These are phyloP conservation scores for Hortaea werneckii DNA, from an alignment of 2,329 filamentous ascomycete genomes.

Conservation along the genomic window DNA sequence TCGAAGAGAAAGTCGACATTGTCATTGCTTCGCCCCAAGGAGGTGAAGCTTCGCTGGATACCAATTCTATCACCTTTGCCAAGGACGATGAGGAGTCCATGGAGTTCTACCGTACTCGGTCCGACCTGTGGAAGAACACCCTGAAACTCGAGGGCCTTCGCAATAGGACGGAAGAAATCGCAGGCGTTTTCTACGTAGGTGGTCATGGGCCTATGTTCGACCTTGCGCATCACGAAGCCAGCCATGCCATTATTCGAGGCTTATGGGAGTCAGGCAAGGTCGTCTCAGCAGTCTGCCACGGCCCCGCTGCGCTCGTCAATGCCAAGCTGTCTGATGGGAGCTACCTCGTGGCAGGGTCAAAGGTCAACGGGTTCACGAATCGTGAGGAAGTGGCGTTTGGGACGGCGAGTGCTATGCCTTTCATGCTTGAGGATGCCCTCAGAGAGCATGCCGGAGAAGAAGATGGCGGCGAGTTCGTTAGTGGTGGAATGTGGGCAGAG, in stretches of 20 bases:
- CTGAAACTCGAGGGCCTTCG: constrained; percentile 46
- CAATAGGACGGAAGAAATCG: constrained; percentile 50
- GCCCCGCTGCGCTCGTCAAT: constrained; percentile 52
- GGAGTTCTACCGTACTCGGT: constrained; percentile 41
- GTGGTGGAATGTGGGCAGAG: constrained; percentile 20
- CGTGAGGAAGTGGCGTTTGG: constrained; percentile 42
- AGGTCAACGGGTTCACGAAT: constrained; percentile 52
- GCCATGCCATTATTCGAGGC: constrained; percentile 50
- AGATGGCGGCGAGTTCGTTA: too few species aligned
- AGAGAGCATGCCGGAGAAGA: constrained; percentile 44
- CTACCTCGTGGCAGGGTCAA: constrained; percentile 45
- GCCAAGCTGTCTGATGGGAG: constrained; percentile 44
- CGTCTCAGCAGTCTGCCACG: constrained; percentile 60
- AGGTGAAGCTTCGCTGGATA: constrained; percentile 29
- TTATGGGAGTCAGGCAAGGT: constrained; percentile 53
- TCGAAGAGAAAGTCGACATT: constrained; percentile 28
- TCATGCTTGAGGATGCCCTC: constrained; percentile 50
- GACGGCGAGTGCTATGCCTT: constrained; percentile 42
- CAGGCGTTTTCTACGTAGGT: constrained; percentile 52
- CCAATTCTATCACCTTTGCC: constrained; percentile 21
- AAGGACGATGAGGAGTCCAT: constrained; percentile 19
- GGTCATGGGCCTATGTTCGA: constrained; percentile 59
- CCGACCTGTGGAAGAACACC: constrained; percentile 55
- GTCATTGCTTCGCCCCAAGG: constrained; percentile 31
- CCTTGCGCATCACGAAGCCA: constrained; percentile 47